Conservation (phyloP, 371 early-diverging fungal species). For the Blyttiomyces sp. region DNA sequence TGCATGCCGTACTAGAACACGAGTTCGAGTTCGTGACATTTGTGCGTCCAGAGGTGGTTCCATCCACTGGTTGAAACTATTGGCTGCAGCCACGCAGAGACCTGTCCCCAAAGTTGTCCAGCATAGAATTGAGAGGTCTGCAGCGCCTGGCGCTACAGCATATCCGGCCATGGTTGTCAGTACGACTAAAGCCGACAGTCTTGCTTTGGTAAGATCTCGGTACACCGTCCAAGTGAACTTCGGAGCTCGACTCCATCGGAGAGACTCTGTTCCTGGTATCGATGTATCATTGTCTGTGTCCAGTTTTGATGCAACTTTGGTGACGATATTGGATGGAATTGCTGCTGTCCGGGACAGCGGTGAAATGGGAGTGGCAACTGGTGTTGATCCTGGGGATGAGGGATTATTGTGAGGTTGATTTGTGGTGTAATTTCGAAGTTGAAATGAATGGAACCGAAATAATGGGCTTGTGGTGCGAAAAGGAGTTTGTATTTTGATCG, state of each 20-base stretch:
- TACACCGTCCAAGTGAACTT: conserved; percentile 24
- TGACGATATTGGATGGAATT: too few species aligned
- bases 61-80: conserved; percentile 93
- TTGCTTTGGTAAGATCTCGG: conserved; percentile 66
- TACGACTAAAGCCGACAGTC: conserved; percentile 84
- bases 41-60: conserved; percentile 96
- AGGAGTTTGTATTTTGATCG: background rate
- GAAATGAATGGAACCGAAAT: too few species aligned
- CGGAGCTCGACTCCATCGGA: conserved; percentile 27
- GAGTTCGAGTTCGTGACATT: conserved; percentile 89
- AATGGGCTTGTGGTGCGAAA: background rate
- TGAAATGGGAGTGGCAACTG: too few species aligned
- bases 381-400: too few species aligned
- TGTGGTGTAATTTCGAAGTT: too few species aligned
- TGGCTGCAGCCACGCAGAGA: conserved; percentile 89
- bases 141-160: conserved; percentile 84
- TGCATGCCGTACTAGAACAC: conserved; percentile 79
- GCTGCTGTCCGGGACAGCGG: too few species aligned
- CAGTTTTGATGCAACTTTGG: too few species aligned
- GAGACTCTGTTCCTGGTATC: too few species aligned
- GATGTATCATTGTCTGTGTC: too few species aligned
- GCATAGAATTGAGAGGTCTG: conserved; percentile 65
- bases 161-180: conserved; percentile 94
- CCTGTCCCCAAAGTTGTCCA: conserved; percentile 86
- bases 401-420: too few species aligned